Base-by-base conservation (phyloP, 208 protist genomes). In the Strigomonas culicis region DNA sequence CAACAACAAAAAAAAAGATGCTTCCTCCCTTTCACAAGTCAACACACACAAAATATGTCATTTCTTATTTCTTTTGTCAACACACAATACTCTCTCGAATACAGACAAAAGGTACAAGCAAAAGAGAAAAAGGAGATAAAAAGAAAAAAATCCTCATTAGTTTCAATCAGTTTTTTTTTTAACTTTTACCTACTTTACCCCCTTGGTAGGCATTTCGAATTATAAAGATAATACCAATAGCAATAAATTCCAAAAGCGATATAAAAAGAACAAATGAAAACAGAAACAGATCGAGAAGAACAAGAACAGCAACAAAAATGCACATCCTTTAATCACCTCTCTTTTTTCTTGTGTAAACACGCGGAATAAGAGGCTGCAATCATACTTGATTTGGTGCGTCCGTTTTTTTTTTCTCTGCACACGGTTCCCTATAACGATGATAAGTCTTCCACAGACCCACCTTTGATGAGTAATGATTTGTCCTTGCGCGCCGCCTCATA, bases 391-490 rank as follows among this genome's bases (percentile, higher is more conserved):
- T n/a, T n/a, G n/a, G n/a, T n/a, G n/a, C n/a, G n/a, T n/a, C n/a
- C n/a, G n/a, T n/a, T n/a, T n/a, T n/a, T n/a, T n/a, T n/a, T n/a
- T n/a, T n/a, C n/a, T n/a, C n/a, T 30, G 13, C 8, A 28, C 8
- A 52, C 31, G 10, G 7, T 11, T 28, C 10, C 13, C 47, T 76
- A 86, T 43, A 77, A 24, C 8, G 75, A 44, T 17, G 75, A 72
- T 4, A 86, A 71, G 30, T 86, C 79, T 3, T 66, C 60, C 36
- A 56, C 71, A 34, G 82, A 87, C 7, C 72, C 56, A 0, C 75
- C 70, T 65, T 76, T 74, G 64, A 92, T 89, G 17, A 86, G 69
- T 57, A 89, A 86, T 19, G 77, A 68, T 24, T 81, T 61, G 28
- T 77, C 68, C 11, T 70, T 47, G 8, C 61, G 68, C 3, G 62